Conservation (phyloP, 2,329 filamentous ascomycete genomes). For the Gliomastix tumulicola region DNA sequence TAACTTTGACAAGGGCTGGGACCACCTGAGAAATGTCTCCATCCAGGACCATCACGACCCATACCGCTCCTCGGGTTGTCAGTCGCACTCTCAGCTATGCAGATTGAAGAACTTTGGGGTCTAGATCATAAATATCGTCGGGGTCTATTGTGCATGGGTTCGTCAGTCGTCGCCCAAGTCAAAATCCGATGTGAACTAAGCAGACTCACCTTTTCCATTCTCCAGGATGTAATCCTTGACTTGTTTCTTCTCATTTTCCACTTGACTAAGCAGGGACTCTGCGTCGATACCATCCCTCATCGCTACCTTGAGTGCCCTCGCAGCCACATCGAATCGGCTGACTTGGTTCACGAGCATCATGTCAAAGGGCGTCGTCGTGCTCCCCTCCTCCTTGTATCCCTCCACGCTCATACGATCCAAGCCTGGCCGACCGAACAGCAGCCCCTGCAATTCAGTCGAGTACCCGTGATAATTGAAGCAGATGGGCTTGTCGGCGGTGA, state of each 20-base stretch:
- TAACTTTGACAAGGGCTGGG: too few species aligned
- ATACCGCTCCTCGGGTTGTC: too few species aligned
- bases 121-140: constrained; percentile 1
- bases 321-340: constrained; percentile 52
- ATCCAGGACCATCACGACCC: too few species aligned
- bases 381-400: constrained; percentile 59
- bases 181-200: not conserved
- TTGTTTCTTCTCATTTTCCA: constrained; percentile 37
- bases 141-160: not conserved
- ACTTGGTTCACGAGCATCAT: constrained; percentile 61
- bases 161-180: not conserved
- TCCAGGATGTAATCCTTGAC: constrained; percentile 43
- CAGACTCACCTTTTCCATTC: constrained; percentile 42
- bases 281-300: constrained; percentile 31
- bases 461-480: constrained; percentile 67
- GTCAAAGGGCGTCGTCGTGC: constrained; percentile 61
- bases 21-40: too few species aligned
- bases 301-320: constrained; percentile 42
- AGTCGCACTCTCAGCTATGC: too few species aligned
- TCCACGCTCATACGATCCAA: constrained; percentile 46
- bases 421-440: constrained; percentile 50
- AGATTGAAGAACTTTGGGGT: not conserved
- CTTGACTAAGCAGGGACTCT: constrained; percentile 36
- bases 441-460: constrained; percentile 48
- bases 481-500: constrained; percentile 47